phyloP scores from a whole-genome alignment of 495 filamentous ascomycete species.

The Penicillium goetzii region DNA sequence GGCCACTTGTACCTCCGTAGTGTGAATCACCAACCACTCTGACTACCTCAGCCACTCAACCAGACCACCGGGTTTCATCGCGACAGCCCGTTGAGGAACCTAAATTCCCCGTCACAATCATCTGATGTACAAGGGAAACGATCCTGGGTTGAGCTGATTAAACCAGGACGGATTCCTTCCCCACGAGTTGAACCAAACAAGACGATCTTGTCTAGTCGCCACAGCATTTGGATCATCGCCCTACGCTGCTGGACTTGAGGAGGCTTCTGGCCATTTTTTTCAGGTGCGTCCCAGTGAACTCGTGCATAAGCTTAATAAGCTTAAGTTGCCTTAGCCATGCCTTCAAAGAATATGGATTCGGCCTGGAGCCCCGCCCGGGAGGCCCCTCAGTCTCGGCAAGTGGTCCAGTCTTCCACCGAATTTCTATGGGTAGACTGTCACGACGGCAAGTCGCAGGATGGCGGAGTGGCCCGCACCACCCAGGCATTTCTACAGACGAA shows the following conservation, averaged over 20 bases:
- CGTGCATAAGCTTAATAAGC: neutral
- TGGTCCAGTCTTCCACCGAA: neutral
- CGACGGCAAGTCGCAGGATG: neutral
- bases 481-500: neutral
- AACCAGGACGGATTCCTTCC: neutral
- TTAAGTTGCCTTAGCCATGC: neutral
- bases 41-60: neutral
- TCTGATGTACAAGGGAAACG: neutral
- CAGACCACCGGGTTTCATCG: neutral
- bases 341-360: neutral
- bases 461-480: neutral
- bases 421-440: neutral
- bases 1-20: neutral
- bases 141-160: neutral
- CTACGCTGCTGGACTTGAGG: neutral
- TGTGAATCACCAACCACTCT: neutral
- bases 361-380: neutral
- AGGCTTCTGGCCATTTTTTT: neutral
- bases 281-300: neutral
- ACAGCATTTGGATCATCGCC: neutral
- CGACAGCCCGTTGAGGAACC: neutral
- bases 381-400: neutral
- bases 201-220: neutral
- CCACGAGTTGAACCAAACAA: neutral
- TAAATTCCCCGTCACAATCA: neutral